Conservation (phyloP, 2,329 filamentous ascomycete genomes). For the Claviceps sp. region DNA sequence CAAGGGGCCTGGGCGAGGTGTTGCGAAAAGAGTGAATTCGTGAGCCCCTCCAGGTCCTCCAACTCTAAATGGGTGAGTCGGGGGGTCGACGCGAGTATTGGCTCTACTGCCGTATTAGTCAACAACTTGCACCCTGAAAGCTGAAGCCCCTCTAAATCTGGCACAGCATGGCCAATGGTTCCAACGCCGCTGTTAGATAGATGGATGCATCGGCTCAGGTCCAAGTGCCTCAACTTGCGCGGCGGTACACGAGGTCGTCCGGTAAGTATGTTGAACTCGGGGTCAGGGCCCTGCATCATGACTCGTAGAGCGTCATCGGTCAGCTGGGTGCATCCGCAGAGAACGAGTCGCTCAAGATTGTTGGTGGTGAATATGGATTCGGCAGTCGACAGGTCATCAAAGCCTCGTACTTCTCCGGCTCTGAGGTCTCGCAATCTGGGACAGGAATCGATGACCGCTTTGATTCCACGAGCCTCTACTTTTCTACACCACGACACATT, state of each 20-base stretch:
- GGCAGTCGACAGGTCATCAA: conserved; percentile 61
- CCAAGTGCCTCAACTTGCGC: conserved; percentile 68
- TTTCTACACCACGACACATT: conserved; percentile 91
- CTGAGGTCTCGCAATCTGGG: conserved; percentile 63
- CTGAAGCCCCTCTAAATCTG: conserved; percentile 69
- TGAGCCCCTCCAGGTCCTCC: conserved; percentile 69
- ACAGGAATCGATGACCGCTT: conserved; percentile 59
- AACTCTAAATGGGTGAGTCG: conserved; percentile 75
- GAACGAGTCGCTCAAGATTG: conserved; percentile 64
- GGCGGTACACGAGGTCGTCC: conserved; percentile 62
- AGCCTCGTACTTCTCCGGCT: conserved; percentile 69
- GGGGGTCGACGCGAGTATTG: conserved; percentile 62
- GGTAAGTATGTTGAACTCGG: conserved; percentile 70
- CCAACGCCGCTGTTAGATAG: conserved; percentile 64
- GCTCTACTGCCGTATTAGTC: conserved; percentile 58
- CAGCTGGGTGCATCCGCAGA: conserved; percentile 68
- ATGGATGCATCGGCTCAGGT: conserved; percentile 64
- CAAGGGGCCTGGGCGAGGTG: conserved; percentile 67
- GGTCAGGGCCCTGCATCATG: conserved; percentile 63
- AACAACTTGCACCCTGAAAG: conserved; percentile 65
- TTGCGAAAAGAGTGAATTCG: conserved; percentile 57
- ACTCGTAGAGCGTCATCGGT: conserved; percentile 59
- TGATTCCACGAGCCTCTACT: conserved; percentile 65
- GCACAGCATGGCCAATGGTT: conserved; percentile 59
- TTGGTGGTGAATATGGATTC: conserved; percentile 66